Base-by-base conservation (phyloP, 495 filamentous ascomycete species). In the Clavariopsis aquatica region DNA sequence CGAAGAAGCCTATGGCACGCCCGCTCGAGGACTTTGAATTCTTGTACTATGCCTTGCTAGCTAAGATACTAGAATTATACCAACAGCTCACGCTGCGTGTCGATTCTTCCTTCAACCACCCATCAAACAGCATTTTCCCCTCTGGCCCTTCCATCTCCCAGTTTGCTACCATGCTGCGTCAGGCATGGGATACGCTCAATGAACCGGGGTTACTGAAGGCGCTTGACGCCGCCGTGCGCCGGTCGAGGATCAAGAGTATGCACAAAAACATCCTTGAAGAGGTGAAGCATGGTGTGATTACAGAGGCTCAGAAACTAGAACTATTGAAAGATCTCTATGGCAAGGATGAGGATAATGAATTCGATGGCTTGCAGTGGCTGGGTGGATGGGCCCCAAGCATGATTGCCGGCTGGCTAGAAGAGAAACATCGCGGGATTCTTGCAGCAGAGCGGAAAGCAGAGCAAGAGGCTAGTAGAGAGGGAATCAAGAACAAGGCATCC, bases 21-120 rank as follows among this genome's bases (percentile, higher is more conserved):
- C 56, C 57, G 9, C 57, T 61, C 27, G 51, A 54, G 28, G 57
- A 60, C 27, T 66, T 49, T 41, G 57, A 66, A 22, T 49, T 55
- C 51, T 31, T 66, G 27, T 66, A 60, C 49, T 61, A 66, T 34
- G 51, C 28, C 7, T 13, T 54, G 8, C 34, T 66, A 4, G 22
- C 56, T 10, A 34, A 27, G 13, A 31, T 56, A 24, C 12, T 47
- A 7, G 51, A 31, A 9, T 19, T 56, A 19, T 49, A 66, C 43
- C 15, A 2, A 15, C 9, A 8, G 0, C 29, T 66, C 64, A 5
- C 23, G 34, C 1, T 56, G 1, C 64, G 57, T 4, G 9, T 61
- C 29, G 24, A 34, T 22, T 56, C 55, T n/a, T 31, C 43, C 56
- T 66, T 66, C 57, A 49, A 12, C 36, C 1, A 3, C 9, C 3